Evolutionary conservation across 257 asterid species (phyloP), one percentile per base, ranked within the genome.

Genomic region (Rhazya stricta): DNA sequence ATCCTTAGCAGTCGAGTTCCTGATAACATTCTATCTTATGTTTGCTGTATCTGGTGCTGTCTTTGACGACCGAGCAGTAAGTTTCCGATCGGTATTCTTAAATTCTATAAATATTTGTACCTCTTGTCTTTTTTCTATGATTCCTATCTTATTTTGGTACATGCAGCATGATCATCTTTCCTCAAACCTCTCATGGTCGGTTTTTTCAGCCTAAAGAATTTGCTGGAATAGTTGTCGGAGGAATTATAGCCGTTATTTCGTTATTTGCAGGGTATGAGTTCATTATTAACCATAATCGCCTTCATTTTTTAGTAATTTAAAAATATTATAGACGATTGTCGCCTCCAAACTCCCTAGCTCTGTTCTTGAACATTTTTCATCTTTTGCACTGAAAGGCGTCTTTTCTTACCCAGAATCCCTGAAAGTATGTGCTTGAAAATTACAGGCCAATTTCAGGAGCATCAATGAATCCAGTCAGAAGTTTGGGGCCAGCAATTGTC

Each of bases 391-490:
- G 48, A 43, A 43, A 1, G 6, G 30, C 25, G 18, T 53, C 3
- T 34, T 42, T 21, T 12, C 5, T 48, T 12, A 48, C 53, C 15
- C 21, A 48, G 15, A 48, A 48, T 48, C 53, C 18, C 19, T 12
- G 27, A 61, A 23, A 23, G 32, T 3, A 18, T 23, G 21, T 46
- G 43, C 56, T 65, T 34, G 34, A 65, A 68, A 19, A 54, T 69
- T 11, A 6, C 79, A 84, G 90, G 79, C 83, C 86, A 4, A 48
- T 86, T 60, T 73, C 86, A 41, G 90, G 86, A 18, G 88, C 86
- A 61, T 86, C 89, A 37, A 72, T 81, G 84, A 84, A 86, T 70
- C 88, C 90, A 70, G 88, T 86, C 61, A 84, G 89, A 74, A 86
- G 84, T 76, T 82, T 86, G 71, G 88, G 88, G 21, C 88, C 90